phyloP scores from a whole-genome alignment of 176 grass and related monocot species.

The Carex littledalei region DNA sequence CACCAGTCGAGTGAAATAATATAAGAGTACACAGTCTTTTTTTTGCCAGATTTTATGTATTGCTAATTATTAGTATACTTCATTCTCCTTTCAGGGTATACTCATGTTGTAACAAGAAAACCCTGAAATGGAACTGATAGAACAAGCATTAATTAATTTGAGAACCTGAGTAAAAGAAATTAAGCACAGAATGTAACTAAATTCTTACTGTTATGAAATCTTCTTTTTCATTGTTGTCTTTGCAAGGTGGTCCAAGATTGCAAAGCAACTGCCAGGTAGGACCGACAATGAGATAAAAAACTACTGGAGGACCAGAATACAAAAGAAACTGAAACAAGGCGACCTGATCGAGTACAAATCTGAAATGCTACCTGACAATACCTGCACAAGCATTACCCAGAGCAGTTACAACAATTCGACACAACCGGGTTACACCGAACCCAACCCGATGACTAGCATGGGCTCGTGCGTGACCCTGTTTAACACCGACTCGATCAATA shows the following conservation, averaged over 20 bases:
- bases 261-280: conserved; percentile 53
- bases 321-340: conserved; percentile 31
- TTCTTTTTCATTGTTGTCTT: background rate
- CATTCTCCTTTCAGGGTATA: background rate
- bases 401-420: background rate
- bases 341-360: background rate
- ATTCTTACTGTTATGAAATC: background rate
- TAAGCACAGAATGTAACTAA: background rate
- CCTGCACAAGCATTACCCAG: conserved; percentile 5
- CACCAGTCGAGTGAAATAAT: background rate
- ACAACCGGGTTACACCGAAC: background rate
- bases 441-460: background rate
- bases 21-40: background rate
- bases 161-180: background rate
- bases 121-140: background rate
- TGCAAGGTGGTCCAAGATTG: conserved; percentile 68
- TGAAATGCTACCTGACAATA: conserved; percentile 8
- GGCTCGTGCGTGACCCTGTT: background rate
- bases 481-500: background rate
- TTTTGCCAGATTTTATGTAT: background rate
- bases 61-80: background rate
- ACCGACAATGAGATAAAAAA: conserved; percentile 82
- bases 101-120: background rate
- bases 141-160: background rate
- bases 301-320: conserved; percentile 66